Conservation (phyloP, 345 rosid species). For the Lepidium sativum region DNA sequence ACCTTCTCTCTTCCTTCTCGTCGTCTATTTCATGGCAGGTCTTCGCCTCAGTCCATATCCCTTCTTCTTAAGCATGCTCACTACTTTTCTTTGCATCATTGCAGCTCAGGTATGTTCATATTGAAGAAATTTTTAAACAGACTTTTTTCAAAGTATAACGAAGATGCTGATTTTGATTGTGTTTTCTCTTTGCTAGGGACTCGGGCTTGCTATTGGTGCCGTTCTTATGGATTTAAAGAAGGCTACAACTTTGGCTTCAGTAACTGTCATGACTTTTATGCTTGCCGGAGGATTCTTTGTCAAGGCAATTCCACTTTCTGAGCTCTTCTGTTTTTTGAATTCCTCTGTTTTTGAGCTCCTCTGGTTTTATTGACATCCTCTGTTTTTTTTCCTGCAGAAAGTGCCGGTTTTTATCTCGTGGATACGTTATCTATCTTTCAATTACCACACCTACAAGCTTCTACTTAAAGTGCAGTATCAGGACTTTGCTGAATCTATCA, state of each 20-base stretch:
- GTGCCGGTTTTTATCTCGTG: conserved; percentile 82
- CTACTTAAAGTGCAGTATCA: conserved; percentile 84
- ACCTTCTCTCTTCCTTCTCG: conserved; percentile 75
- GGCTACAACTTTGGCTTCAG: conserved; percentile 94
- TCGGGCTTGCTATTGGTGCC: conserved; percentile 96
- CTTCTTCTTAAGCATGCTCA: conserved; percentile 73
- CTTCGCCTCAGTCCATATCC: conserved; percentile 53
- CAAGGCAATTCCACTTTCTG: conserved; percentile 37
- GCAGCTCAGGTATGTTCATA: conserved; percentile 70
- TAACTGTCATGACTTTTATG: conserved; percentile 97
- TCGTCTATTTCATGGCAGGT: conserved; percentile 95
- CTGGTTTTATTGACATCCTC: not conserved
- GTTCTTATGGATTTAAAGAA: conserved; percentile 81
- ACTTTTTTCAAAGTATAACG: not conserved
- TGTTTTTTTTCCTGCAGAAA: conserved; percentile 37
- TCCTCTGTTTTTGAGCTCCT: not conserved
- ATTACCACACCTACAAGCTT: conserved; percentile 92
- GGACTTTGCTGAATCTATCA: conserved; percentile 30
- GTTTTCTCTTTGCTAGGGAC: conserved; percentile 49
- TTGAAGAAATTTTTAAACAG: not conserved
- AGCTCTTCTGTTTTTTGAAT: not conserved
- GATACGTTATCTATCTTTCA: conserved; percentile 92
- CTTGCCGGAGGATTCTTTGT: conserved; percentile 92
- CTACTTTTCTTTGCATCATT: conserved; percentile 73
- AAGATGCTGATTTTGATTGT: not conserved